Evolutionary conservation across 139 green algal species (phyloP), one percentile per base, ranked within the genome.

Genomic region (Chlorella sp.): DNA sequence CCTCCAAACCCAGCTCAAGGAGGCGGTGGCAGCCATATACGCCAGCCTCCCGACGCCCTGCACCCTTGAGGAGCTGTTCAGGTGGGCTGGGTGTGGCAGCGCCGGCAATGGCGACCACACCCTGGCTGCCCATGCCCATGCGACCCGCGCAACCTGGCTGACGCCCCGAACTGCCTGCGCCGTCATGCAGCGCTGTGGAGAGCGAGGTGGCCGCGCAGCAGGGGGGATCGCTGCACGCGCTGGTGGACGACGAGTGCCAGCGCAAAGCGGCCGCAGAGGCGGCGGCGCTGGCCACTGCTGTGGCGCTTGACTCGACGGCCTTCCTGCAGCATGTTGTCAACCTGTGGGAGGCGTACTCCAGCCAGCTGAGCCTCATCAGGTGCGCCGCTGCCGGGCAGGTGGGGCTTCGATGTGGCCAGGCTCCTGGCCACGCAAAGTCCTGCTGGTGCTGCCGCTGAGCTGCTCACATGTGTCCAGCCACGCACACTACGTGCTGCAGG

Each of bases 321-420:
- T 98, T 98, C 86, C 85, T 99, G 68, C 83, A 93, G 51, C 88
- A 91, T 20, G 87, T 98, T 40, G 91, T 93, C 56, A 81, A 80
- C 3, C 67, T 86, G 46, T 99, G 96, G 95, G 67, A 90, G 67
- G 88, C 96, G 60, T 91, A 98, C 89, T 97, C 91, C 91, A 82
- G 84, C 24, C 92, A 96, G 86, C 94, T 97, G 89, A 92, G 98
- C 60, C 94, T 93, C 48, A 97, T 97, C 34, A 92, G 77, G 77
- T 68, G 48, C 28, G 51, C 51, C 14, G 14, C 51, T 20, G 51
- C 11, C n/a, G n/a, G n/a, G 73, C 19, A n/a, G 24, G 73, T 28
- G 22, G 34, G 67, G 7, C 67, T 2, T 30, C 32, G n/a, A 17
- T 22, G 5, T 11, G 13, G 3, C 13, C 16, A 32, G 2, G 16